Base-by-base conservation (phyloP, 306 rosid genomes). In the Betula pendula region DNA sequence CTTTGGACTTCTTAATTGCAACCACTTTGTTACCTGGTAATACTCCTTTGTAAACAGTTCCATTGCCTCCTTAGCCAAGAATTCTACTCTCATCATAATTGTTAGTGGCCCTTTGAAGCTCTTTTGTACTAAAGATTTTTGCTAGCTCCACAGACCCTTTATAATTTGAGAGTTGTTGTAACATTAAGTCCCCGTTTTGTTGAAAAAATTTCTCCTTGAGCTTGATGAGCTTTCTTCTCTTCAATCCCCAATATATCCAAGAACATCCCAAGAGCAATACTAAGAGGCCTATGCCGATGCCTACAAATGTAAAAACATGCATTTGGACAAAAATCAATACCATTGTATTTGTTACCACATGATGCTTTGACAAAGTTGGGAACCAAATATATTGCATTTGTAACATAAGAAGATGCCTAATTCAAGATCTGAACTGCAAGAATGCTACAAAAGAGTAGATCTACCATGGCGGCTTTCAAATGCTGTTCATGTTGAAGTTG, bases 11-110 rank as follows among this genome's bases (percentile, higher is more conserved):
- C 42, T 38, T 5, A 38, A 38, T 38, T 1, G 42, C 92, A 3
- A 86, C 74, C 0, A n/a, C 49, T 42, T 8, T 68, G 1, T 75
- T 74, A 1, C 77, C 77, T 16, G 1, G 49, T 42, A 89, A 53
- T 1, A 79, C 15, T 40, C 89, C 90, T 71, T 71, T 84, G 68
- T 86, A 86, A 19, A 82, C 84, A n/a, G 76, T 89, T 4, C 90
- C 90, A 0, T 55, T 75, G 0, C 90, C 89, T 2, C 89, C 90
- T 71, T 70, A 67, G 0, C 93, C 89, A 5, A 89, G 14, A 2
- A 89, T 17, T 42, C 43, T 63, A 0, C 8, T 33, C 20, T 78
- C 84, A 14, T 81, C 38, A 0, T 66, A 86, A 9, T 84, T 81
- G 76, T 87, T 51, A 11, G 90, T 86, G 1, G 88, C 93, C 12